A percentile compares a stretch with the other conserved stretches of the same genome.
phyloP scores from a whole-genome alignment of 805 yeast genomes.

The Schwanniomyces yamadae region DNA sequence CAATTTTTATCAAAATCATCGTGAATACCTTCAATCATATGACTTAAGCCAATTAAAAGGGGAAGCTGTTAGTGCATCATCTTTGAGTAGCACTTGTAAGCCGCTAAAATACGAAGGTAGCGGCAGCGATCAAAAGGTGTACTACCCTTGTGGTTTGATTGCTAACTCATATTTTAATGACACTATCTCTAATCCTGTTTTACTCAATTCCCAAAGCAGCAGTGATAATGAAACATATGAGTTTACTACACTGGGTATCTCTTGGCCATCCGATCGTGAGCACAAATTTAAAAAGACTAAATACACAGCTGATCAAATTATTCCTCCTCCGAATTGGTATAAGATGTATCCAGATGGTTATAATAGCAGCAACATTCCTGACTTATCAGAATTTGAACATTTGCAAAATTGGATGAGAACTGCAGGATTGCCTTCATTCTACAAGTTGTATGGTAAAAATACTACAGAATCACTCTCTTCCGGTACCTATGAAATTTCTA shows the following conservation, averaged over 20 bases:
- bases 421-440: constrained; percentile 87
- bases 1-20: constrained; percentile 90
- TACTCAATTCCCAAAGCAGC: constrained; percentile 45
- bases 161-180: constrained; percentile 94
- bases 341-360: constrained; percentile 82
- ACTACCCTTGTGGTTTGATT: constrained; percentile 93
- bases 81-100: constrained; percentile 42
- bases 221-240: constrained; percentile 42
- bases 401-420: constrained; percentile 98
- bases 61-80: constrained; percentile 53
- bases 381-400: constrained; percentile 72
- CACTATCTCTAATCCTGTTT: constrained; percentile 58
- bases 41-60: constrained; percentile 84
- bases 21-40: constrained; percentile 85
- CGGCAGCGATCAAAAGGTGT: constrained; percentile 40
- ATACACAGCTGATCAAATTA: constrained; percentile 67
- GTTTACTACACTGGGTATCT: constrained; percentile 58
- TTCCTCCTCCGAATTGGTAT: constrained; percentile 94
- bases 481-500: constrained; percentile 69
- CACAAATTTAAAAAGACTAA: constrained; percentile 67
- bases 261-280: constrained; percentile 79
- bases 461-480: constrained; percentile 51
- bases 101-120: constrained; percentile 40
- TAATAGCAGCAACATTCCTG: constrained; percentile 76
- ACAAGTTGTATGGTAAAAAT: constrained; percentile 78